Evolutionary conservation across 1,284 basidiomycete species (phyloP).

Genomic region (Coniophora puteana): DNA sequence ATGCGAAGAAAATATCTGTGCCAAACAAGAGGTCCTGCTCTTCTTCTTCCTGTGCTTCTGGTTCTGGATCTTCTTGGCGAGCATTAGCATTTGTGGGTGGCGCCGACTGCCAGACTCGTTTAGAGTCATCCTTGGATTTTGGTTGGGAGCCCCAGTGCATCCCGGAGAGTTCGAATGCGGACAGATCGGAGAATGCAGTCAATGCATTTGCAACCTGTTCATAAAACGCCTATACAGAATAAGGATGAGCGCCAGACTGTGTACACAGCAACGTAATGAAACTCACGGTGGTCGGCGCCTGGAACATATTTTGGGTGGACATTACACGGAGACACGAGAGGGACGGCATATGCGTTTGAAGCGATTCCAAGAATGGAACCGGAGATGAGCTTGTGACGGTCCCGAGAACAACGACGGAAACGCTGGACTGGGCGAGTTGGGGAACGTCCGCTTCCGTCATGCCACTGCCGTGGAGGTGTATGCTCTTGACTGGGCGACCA

Average conservation of each 20-base stretch:
- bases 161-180: slow-evolving; percentile 67
- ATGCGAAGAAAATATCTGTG: slow-evolving; percentile 37
- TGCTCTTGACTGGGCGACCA: slow-evolving; percentile 56
- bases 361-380: slow-evolving; percentile 38
- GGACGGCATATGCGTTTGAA: slow-evolving; percentile 42
- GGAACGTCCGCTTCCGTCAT: slow-evolving; percentile 50
- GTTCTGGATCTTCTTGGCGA: no score
- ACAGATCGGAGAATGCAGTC: slow-evolving; percentile 49
- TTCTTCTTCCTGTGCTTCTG: slow-evolving; percentile 23
- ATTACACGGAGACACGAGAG: slow-evolving; percentile 51
- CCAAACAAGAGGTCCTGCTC: slow-evolving; percentile 30
- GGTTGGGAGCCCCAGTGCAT: slow-evolving; percentile 61
- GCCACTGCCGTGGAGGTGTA: slow-evolving; percentile 56
- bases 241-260: slow-evolving; percentile 14
- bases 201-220: slow-evolving; percentile 54
- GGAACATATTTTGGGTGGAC: slow-evolving; percentile 44
- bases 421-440: slow-evolving; percentile 43
- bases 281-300: slow-evolving; percentile 46
- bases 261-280: slow-evolving; percentile 3
- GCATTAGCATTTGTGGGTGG: slow-evolving; percentile 37
- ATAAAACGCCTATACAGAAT: slow-evolving; percentile 52
- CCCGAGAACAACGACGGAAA: slow-evolving; percentile 39
- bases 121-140: slow-evolving; percentile 31
- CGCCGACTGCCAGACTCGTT: slow-evolving; percentile 49
- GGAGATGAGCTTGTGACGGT: slow-evolving; percentile 44